A percentile compares a stretch with the other conserved stretches of the same genome.
These are phyloP conservation scores for Arthromyces matolae DNA, from an alignment of 768 basidiomycete genomes.

Conservation along the genomic window DNA sequence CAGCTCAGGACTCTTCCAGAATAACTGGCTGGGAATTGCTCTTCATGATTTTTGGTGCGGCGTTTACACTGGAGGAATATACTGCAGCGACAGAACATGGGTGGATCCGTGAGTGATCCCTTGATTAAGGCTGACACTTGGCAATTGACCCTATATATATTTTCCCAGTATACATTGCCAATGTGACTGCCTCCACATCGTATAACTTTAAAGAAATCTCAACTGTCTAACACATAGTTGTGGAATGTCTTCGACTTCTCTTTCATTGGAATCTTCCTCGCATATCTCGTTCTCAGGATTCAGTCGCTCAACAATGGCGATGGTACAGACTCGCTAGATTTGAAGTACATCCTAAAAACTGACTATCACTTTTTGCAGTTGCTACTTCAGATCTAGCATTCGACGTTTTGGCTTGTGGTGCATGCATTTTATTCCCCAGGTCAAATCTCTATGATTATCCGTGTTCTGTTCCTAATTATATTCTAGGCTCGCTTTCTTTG, in stretches of 20 bases:
- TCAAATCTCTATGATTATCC: slow-evolving; percentile 22
- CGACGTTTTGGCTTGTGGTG: slow-evolving; percentile 80
- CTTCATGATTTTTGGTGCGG: slow-evolving; percentile 73
- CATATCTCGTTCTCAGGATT: slow-evolving; percentile 62
- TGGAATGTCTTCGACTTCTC: slow-evolving; percentile 90
- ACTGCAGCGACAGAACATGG: slow-evolving; percentile 85
- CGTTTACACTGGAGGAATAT: slow-evolving; percentile 85
- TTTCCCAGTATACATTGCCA: slow-evolving; percentile 73
- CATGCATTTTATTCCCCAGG: slow-evolving; percentile 84
- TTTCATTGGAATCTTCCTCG: slow-evolving; percentile 66
- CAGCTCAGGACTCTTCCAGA: slow-evolving; percentile 53
- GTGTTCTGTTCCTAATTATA: slow-evolving; percentile 1
- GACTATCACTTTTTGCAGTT: slow-evolving; percentile 28
- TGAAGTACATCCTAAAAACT: neutral
- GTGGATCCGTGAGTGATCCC: slow-evolving; percentile 63
- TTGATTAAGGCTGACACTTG: neutral
- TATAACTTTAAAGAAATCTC: neutral
- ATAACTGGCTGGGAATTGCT: slow-evolving; percentile 62
- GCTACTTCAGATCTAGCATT: slow-evolving; percentile 64
- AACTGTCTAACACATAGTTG: slow-evolving; percentile 43
- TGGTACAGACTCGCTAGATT: slow-evolving; percentile 32
- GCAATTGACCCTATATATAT: neutral
- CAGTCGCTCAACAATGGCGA: slow-evolving; percentile 56
- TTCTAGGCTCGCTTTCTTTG: slow-evolving; percentile 70
- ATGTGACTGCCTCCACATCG: slow-evolving; percentile 39